Conservation (phyloP, 306 rosid genomes). For the Vigna hirtella region DNA sequence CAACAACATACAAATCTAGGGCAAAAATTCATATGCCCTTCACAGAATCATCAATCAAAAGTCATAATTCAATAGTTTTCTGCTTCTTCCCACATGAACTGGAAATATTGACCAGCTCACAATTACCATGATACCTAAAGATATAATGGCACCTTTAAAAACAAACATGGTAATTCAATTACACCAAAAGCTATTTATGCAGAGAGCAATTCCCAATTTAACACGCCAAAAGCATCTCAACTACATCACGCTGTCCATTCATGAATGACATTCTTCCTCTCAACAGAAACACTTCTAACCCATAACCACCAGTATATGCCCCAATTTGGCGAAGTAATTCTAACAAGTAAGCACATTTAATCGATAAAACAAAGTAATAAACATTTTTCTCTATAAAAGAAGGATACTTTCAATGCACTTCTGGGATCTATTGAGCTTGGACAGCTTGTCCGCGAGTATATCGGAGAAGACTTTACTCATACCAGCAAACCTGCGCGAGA, state of each 20-base stretch:
- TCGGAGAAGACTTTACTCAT: constrained; percentile 90
- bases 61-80: neutral
- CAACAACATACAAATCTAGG: neutral
- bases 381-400: neutral
- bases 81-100: neutral
- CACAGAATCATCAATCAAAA: constrained; percentile 19
- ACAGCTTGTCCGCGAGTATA: constrained; percentile 89
- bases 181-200: constrained; percentile 5
- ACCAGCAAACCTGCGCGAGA: constrained; percentile 36
- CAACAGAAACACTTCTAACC: neutral
- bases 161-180: neutral
- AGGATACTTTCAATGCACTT: constrained; percentile 91
- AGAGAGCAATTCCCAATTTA: neutral
- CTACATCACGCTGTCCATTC: constrained; percentile 13
- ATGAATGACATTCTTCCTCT: neutral
- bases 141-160: neutral
- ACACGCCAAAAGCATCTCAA: neutral
- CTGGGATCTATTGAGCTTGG: constrained; percentile 90
- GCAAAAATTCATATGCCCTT: neutral
- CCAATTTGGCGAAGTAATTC: constrained; percentile 6
- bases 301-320: neutral
- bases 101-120: neutral
- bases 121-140: neutral
- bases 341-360: neutral
- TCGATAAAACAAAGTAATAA: neutral